A percentile compares a stretch with the other conserved stretches of the same genome.
phyloP scores from a whole-genome alignment of 164 flowering plant species.

The Stephania cephalantha region DNA sequence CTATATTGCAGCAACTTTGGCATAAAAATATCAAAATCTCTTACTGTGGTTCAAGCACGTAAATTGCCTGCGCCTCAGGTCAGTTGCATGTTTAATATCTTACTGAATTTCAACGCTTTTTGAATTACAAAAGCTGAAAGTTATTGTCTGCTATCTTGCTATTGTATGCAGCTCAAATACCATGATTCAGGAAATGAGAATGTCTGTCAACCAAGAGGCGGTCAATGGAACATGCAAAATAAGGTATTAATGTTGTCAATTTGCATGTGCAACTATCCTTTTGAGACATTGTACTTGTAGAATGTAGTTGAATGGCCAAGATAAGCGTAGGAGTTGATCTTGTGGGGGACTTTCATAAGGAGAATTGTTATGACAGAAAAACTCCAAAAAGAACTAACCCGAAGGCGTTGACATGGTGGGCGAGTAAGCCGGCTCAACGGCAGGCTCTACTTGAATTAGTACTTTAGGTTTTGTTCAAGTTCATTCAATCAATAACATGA shows the following conservation, averaged over 20 bases:
- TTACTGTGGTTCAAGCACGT: constrained; percentile 72
- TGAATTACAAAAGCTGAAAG: too few species aligned
- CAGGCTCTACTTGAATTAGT: too few species aligned
- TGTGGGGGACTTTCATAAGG: too few species aligned
- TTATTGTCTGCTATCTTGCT: background rate
- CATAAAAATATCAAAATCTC: constrained; percentile 56
- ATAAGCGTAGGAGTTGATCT: too few species aligned
- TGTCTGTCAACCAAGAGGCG: constrained; percentile 55
- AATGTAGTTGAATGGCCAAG: background rate
- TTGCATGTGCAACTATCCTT: background rate
- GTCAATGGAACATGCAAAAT: constrained; percentile 83
- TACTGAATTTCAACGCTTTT: background rate
- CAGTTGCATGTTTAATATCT: background rate
- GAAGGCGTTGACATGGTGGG: too few species aligned
- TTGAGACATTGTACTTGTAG: background rate
- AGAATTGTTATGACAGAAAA: too few species aligned
- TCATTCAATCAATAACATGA: background rate
- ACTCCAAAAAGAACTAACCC: too few species aligned
- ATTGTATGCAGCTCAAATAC: constrained; percentile 10
- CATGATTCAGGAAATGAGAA: constrained; percentile 26
- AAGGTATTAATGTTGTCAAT: constrained; percentile 1
- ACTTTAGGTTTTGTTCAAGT: background rate
- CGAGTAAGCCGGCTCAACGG: too few species aligned
- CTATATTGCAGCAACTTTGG: constrained; percentile 72
- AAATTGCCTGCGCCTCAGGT: constrained; percentile 73